These are phyloP conservation scores for Argentina anserina DNA, from an alignment of 306 rosid genomes.

Conservation along the genomic window DNA sequence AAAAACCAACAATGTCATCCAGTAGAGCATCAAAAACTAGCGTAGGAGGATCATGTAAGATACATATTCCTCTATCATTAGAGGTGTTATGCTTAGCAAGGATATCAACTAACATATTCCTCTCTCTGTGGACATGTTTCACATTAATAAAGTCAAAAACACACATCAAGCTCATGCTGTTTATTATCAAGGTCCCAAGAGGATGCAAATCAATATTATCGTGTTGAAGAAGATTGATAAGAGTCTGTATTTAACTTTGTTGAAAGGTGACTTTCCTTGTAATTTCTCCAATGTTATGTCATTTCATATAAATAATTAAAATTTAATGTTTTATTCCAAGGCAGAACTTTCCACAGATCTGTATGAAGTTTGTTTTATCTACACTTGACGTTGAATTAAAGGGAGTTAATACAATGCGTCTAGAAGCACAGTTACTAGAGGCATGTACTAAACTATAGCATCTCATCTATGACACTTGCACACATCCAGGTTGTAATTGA, in stretches of 20 bases:
- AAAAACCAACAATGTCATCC: too few species aligned
- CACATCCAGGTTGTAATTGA: slow-evolving; percentile 76
- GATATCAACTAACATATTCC: too few species aligned
- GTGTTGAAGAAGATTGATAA: too few species aligned
- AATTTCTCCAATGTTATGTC: not conserved
- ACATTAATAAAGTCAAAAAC: too few species aligned
- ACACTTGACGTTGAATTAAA: not conserved
- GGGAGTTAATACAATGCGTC: not conserved
- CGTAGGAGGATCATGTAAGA: too few species aligned
- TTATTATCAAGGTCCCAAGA: too few species aligned
- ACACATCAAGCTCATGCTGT: too few species aligned
- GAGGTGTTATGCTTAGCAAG: too few species aligned
- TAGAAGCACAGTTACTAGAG: not conserved
- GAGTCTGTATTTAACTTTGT: not conserved
- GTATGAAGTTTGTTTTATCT: not conserved
- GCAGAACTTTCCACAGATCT: not conserved
- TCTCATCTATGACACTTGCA: slow-evolving; percentile 11
- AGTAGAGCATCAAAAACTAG: too few species aligned
- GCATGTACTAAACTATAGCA: not conserved
- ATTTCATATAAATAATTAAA: not conserved
- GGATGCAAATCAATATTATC: too few species aligned
- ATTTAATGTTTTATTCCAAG: not conserved
- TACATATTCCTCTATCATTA: too few species aligned
- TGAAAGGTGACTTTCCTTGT: not conserved
- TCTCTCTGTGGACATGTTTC: too few species aligned